Conservation (phyloP, 345 rosid species). For the Aquilaria yunnanensis region DNA sequence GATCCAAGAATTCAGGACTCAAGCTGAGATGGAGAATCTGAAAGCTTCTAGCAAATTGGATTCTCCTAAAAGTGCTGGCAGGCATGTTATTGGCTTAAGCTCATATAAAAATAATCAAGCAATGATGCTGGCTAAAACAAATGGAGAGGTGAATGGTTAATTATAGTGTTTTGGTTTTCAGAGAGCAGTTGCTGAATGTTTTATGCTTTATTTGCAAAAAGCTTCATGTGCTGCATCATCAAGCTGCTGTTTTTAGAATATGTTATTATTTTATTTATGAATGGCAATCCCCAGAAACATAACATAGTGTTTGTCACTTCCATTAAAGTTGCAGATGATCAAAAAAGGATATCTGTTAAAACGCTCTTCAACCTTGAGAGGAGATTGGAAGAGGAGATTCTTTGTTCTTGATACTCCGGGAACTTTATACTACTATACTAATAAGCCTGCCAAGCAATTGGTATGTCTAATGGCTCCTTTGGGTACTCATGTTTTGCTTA, state of each 20-base stretch:
- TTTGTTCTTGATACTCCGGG: conserved; percentile 86
- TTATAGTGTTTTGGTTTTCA: background rate
- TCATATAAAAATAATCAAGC: conserved; percentile 47
- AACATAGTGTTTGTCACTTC: conserved; percentile 10
- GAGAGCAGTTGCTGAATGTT: background rate
- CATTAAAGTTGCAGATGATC: conserved; percentile 45
- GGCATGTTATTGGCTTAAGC: conserved; percentile 32
- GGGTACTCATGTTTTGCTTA: conserved; percentile 5
- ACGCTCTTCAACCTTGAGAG: conserved; percentile 61
- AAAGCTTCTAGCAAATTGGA: conserved; percentile 38
- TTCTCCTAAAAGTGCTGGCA: conserved; percentile 29
- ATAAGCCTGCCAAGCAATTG: conserved; percentile 47
- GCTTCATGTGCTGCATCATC: background rate
- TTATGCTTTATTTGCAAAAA: background rate
- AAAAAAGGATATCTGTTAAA: conserved; percentile 82
- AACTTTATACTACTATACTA: conserved; percentile 62
- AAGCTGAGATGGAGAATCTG: conserved; percentile 55
- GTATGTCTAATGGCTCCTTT: conserved; percentile 29
- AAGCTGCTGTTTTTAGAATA: background rate
- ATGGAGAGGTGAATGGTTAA: conserved; percentile 56
- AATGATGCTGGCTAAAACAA: conserved; percentile 37
- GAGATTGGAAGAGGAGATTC: conserved; percentile 87
- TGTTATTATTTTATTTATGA: conserved; percentile 4
- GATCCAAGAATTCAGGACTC: conserved; percentile 90
- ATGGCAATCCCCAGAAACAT: conserved; percentile 1